Percentiles rank a stretch among this genome's conserved stretches.
Conservation (phyloP, 768 basidiomycete species). For the Pulveroboletus sp. region DNA sequence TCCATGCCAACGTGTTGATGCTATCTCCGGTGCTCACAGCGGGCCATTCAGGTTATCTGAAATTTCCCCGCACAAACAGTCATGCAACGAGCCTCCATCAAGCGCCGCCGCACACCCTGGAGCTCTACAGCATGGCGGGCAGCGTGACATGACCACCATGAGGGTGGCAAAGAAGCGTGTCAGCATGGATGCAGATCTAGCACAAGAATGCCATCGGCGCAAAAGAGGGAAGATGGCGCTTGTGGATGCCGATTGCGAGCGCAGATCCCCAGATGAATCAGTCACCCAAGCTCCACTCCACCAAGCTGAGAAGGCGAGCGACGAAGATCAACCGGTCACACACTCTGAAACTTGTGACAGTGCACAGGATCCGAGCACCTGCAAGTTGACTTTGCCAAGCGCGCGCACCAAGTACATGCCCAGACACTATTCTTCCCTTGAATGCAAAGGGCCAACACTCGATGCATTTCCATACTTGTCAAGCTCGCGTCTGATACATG, state of each 20-base stretch:
- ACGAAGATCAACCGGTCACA: slow-evolving; percentile 4
- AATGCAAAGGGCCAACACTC: slow-evolving; percentile 15
- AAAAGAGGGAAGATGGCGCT: slow-evolving; percentile 31
- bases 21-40: neutral
- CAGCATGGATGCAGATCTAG: slow-evolving; percentile 25
- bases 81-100: slow-evolving; percentile 1
- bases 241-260: slow-evolving; percentile 4
- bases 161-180: slow-evolving; percentile 47
- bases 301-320: neutral
- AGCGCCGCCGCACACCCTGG: slow-evolving; percentile 8
- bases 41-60: slow-evolving; percentile 44
- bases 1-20: neutral
- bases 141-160: slow-evolving; percentile 35
- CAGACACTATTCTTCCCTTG: slow-evolving; percentile 8
- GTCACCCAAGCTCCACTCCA: slow-evolving; percentile 5
- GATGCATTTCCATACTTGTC: slow-evolving; percentile 19
- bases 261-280: slow-evolving; percentile 17
- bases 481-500: slow-evolving; percentile 8
- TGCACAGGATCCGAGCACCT: neutral
- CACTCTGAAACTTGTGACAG: slow-evolving; percentile 4
- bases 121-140: slow-evolving; percentile 16
- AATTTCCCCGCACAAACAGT: slow-evolving; percentile 41
- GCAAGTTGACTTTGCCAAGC: slow-evolving; percentile 16
- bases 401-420: slow-evolving; percentile 31
- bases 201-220: slow-evolving; percentile 17